Evolutionary conservation across 768 basidiomycete species (phyloP).

Genomic region (Clitopilus passeckerianus): DNA sequence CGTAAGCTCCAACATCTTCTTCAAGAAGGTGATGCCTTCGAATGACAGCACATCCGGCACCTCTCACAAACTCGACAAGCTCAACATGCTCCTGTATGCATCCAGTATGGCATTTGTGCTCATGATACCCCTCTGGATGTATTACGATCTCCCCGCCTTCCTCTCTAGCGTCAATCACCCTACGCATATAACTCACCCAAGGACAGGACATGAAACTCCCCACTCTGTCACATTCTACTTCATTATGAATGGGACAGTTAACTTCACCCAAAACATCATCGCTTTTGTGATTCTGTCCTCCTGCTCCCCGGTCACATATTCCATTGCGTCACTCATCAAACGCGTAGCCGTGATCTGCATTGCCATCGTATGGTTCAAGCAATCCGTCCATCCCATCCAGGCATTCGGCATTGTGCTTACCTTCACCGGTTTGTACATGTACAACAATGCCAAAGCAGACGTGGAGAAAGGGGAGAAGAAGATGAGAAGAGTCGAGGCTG

Average conservation of each 20-base stretch:
- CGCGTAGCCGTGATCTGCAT: conserved; percentile 98
- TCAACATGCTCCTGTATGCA: conserved; percentile 93
- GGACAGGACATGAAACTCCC: conserved; percentile 38
- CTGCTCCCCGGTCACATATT: conserved; percentile 97
- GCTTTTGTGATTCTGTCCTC: conserved; percentile 95
- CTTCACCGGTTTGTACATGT: conserved; percentile 90
- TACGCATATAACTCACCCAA: conserved; percentile 38
- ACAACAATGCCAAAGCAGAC: conserved; percentile 90
- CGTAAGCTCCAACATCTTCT: conserved; percentile 97
- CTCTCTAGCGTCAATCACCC: conserved; percentile 38
- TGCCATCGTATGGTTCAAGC: conserved; percentile 95
- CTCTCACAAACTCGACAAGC: conserved; percentile 88
- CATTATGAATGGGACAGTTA: conserved; percentile 90
- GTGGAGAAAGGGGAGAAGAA: conserved; percentile 92
- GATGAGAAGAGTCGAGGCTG: conserved; percentile 72
- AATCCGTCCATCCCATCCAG: conserved; percentile 79
- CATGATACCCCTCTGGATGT: conserved; percentile 96
- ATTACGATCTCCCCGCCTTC: conserved; percentile 76
- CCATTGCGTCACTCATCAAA: conserved; percentile 96
- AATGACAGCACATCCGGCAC: conserved; percentile 35
- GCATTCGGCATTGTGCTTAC: conserved; percentile 88
- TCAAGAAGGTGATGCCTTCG: conserved; percentile 95
- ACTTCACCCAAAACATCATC: conserved; percentile 96
- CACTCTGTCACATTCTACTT: conserved; percentile 79
- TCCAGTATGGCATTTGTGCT: conserved; percentile 90